Conservation (phyloP, 2,329 filamentous ascomycete species). For the Alternaria consortialis region DNA sequence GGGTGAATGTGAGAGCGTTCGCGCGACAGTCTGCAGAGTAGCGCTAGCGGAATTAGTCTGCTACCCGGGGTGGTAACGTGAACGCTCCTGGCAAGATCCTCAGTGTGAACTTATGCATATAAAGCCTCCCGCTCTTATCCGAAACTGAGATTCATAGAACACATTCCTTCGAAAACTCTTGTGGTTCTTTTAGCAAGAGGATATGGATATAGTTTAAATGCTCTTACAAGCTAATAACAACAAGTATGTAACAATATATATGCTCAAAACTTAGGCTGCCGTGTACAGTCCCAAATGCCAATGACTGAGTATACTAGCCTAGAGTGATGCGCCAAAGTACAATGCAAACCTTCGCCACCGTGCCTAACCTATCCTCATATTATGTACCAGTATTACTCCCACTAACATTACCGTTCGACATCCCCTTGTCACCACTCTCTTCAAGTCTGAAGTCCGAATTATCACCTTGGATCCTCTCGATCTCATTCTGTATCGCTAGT, state of each 20-base stretch:
- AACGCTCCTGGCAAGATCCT: background rate
- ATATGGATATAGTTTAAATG: background rate
- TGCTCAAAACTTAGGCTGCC: background rate
- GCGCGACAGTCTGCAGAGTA: background rate
- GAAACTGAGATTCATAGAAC: background rate
- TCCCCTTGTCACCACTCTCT: conserved; percentile 24
- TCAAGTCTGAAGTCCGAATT: conserved; percentile 58
- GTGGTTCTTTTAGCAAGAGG: background rate
- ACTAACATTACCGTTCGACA: background rate
- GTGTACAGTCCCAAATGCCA: background rate
- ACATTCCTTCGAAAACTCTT: background rate
- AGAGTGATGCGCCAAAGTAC: background rate
- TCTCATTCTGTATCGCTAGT: conserved; percentile 70
- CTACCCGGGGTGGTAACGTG: background rate
- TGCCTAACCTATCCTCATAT: background rate
- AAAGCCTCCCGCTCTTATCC: background rate
- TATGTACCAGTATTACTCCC: background rate
- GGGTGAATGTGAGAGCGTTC: background rate
- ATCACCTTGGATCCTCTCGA: conserved; percentile 64
- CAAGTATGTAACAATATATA: background rate
- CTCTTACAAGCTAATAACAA: background rate
- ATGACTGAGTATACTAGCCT: background rate
- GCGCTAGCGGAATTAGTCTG: background rate
- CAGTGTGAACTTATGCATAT: background rate
- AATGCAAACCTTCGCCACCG: background rate